These are phyloP conservation scores for Scedosporium aurantiacum DNA, from an alignment of 2,329 filamentous ascomycete species.

Conservation along the genomic window DNA sequence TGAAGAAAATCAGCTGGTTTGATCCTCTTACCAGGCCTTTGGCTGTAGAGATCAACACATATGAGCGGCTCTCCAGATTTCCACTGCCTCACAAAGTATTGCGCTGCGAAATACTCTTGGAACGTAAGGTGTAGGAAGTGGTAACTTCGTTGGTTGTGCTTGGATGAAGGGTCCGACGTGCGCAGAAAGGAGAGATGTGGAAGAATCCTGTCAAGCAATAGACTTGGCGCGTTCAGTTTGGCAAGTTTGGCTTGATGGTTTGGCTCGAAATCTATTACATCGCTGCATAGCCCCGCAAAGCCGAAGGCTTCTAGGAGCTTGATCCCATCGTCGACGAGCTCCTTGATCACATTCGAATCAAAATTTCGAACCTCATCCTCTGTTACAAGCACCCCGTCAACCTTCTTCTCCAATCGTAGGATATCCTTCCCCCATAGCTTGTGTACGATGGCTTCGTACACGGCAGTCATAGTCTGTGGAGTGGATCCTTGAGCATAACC, in stretches of 20 bases:
- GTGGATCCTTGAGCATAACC: neutral
- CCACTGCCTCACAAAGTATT: conserved; percentile 5
- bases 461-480: conserved; percentile 6
- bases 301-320: neutral
- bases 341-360: neutral
- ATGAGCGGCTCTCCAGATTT: neutral
- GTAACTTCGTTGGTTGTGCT: neutral
- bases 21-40: neutral
- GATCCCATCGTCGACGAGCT: neutral
- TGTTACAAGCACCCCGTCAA: neutral
- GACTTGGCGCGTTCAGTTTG: neutral
- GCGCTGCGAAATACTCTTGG: conserved; percentile 8
- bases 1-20: neutral
- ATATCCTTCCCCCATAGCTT: conserved; percentile 6
- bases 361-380: neutral
- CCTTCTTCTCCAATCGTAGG: neutral
- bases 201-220: neutral
- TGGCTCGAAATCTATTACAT: neutral
- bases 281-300: conserved; percentile 2
- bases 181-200: neutral
- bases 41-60: neutral
- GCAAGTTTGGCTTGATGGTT: neutral
- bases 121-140: conserved; percentile 9
- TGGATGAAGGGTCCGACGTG: conserved; percentile 4
- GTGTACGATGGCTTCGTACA: conserved; percentile 5